Base-by-base conservation (phyloP, 2,329 filamentous ascomycete genomes). In the Fusarium subglutinans region DNA sequence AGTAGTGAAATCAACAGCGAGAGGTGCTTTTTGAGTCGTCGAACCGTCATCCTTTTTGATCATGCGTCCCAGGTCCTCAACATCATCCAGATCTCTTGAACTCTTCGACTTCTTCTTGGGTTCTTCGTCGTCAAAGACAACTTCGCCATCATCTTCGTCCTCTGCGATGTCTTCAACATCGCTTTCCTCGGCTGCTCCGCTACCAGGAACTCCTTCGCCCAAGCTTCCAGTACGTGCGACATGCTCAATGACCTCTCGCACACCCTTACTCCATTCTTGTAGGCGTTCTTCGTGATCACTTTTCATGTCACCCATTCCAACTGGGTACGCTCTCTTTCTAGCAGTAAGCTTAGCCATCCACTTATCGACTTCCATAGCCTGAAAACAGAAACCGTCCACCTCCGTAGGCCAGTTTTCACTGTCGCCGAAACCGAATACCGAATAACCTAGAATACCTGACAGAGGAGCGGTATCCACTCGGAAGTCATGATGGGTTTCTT, bases 261-360 rank as follows among this genome's bases (percentile, higher is more conserved):
- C 85, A 8, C 96, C 96, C 26, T 86, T 81, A 13, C 88, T 86
- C 96, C 96, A 99, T 80, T 98, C 94, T 40, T 87, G 83, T 61
- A 98, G 82, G 33, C 93, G 87, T 55, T 88, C 82, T 26, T 86
- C 84, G 26, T 91, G 90, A 80, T 96, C 93, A n/a, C 84, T 87
- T 82, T 95, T 97, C 65, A 93, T 89, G 82, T 98, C 95, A 6
- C 93, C 94, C 87, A 96, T 92, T 9, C 96, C 96, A 12, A 98
- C 86, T 0, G 96, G 96, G 78, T 93, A 98, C 2, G 94, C 95
- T 79, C 95, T 88, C 84, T 96, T 98, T 70, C 92, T 90, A 4
- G 90, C 92, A 0, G 95, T 98, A 78, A 99, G 84, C 80, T 95
- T 97, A n/a, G 96, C 95, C 93, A 99, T 94, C 96, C 96, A 98